These are phyloP conservation scores for Colletotrichum gloeosporioides DNA, from an alignment of 2,329 filamentous ascomycete species.

Conservation along the genomic window DNA sequence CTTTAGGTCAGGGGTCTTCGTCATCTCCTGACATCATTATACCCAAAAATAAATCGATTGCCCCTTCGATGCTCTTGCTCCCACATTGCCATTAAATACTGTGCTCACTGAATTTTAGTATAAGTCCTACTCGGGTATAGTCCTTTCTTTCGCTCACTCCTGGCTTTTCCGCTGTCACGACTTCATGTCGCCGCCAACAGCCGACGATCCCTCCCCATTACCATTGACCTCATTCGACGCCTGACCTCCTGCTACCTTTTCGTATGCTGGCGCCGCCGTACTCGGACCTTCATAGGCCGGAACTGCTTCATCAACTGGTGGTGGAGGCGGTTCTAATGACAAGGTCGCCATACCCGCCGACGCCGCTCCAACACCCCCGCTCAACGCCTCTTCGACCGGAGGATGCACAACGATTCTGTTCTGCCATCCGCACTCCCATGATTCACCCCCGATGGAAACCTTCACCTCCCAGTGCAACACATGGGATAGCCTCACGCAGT, in stretches of 20 bases:
- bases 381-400: background rate
- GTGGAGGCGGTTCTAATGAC: background rate
- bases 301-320: background rate
- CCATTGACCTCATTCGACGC: background rate
- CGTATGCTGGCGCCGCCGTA: background rate
- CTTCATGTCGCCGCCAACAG: background rate
- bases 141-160: background rate
- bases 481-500: background rate
- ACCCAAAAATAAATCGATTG: background rate
- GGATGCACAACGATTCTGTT: background rate
- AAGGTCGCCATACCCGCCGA: background rate
- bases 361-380: background rate
- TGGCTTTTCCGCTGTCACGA: background rate
- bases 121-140: rapidly evolving
- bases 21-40: too few relatives aligned
- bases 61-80: background rate
- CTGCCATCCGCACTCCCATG: background rate
- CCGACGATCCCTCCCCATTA: background rate
- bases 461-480: background rate
- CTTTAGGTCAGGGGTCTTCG: too few relatives aligned
- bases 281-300: background rate
- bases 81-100: background rate
- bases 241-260: background rate
- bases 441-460: background rate
- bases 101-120: background rate